These are phyloP conservation scores for Trichocladium uniseriatum DNA, from an alignment of 495 filamentous ascomycete species.

Conservation along the genomic window DNA sequence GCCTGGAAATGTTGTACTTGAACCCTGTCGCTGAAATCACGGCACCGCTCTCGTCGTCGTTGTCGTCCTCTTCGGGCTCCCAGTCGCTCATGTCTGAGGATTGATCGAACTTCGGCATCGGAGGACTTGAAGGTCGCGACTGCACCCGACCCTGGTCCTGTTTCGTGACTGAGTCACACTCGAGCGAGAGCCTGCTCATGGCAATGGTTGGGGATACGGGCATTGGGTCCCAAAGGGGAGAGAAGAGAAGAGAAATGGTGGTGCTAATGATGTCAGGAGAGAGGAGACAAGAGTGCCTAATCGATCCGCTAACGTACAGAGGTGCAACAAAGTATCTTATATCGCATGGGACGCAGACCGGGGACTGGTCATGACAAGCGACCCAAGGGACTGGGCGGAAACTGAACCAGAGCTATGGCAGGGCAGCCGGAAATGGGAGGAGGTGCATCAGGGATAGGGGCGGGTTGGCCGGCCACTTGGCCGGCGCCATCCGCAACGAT, in stretches of 20 bases:
- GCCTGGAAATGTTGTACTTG: slow-evolving; percentile 25
- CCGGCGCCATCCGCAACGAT: slow-evolving; percentile 5
- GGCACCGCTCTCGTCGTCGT: slow-evolving; percentile 24
- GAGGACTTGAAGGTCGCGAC: slow-evolving; percentile 7
- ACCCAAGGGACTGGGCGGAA: neutral
- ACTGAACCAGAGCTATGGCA: neutral
- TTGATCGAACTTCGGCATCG: slow-evolving; percentile 5
- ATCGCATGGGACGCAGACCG: neutral
- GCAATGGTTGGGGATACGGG: slow-evolving; percentile 28
- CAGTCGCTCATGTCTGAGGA: slow-evolving; percentile 25
- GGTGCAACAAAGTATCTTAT: neutral
- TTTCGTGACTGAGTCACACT: slow-evolving; percentile 23
- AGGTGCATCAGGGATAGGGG: neutral
- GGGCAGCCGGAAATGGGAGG: neutral
- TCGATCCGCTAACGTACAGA: neutral
- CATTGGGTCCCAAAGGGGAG: slow-evolving; percentile 12
- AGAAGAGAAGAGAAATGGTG: neutral
- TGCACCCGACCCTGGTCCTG: slow-evolving; percentile 21
- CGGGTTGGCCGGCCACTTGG: neutral
- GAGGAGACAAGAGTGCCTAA: neutral
- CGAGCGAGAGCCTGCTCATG: slow-evolving; percentile 36
- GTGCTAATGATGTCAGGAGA: neutral
- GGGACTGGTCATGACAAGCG: neutral
- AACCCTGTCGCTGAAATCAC: slow-evolving; percentile 31
- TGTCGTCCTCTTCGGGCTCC: slow-evolving; percentile 22